Evolutionary conservation across 495 filamentous ascomycete genomes (phyloP).

Genomic region (Monascus purpureus): DNA sequence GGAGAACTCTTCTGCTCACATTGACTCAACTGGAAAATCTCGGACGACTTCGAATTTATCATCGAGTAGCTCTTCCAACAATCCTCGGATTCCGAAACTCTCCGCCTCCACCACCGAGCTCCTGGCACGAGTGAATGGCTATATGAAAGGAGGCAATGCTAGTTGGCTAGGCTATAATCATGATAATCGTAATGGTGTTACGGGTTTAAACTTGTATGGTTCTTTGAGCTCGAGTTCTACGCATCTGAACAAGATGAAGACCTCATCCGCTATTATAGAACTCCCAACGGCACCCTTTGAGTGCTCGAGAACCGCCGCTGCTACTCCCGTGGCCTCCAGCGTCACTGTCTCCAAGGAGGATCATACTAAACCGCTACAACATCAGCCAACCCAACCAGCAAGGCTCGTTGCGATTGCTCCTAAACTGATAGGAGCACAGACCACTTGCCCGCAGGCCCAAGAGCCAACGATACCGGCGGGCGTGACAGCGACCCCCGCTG

Average conservation of each 20-base stretch:
- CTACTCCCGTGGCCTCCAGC: constrained; percentile 3
- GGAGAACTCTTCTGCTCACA: constrained; percentile 1
- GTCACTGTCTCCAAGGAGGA: not conserved
- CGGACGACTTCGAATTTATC: constrained; percentile 2
- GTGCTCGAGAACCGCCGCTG: constrained; percentile 3
- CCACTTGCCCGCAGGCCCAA: not conserved
- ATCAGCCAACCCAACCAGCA: too few species aligned
- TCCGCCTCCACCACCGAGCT: constrained; percentile 14
- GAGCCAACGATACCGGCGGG: not conserved
- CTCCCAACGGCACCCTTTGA: constrained; percentile 12
- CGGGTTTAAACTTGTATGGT: not conserved
- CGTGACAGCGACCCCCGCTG: not conserved
- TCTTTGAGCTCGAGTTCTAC: not conserved
- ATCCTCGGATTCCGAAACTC: constrained; percentile 11
- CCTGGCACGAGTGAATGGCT: constrained; percentile 10
- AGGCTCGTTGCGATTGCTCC: constrained; percentile 6
- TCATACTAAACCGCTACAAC: not conserved
- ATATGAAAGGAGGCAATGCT: constrained; percentile 7
- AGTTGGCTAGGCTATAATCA: not conserved
- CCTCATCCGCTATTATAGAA: constrained; percentile 13
- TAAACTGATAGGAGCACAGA: constrained; percentile 4
- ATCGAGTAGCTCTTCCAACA: constrained; percentile 5
- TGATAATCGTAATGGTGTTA: constrained; percentile 1
- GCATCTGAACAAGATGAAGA: constrained; percentile 6
- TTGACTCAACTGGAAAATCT: not conserved